A percentile compares a stretch with the other conserved stretches of the same genome.
These are phyloP conservation scores for Aspergillus proliferans DNA, from an alignment of 2,329 filamentous ascomycete genomes.

Conservation along the genomic window DNA sequence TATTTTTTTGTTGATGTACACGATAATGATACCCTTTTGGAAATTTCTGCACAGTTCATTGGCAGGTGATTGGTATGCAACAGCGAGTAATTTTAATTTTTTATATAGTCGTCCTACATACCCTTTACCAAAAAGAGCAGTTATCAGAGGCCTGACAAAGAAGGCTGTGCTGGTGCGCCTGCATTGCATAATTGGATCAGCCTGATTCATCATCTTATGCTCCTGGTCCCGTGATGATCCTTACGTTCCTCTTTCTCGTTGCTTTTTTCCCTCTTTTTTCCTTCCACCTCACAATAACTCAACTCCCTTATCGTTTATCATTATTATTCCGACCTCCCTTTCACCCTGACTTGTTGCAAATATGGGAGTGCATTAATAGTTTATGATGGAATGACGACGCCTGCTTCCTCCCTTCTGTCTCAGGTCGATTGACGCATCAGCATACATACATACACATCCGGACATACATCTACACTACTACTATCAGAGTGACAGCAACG, in stretches of 20 bases:
- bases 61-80: too few species aligned
- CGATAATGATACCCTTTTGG: too few species aligned
- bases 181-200: background rate
- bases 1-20: too few species aligned
- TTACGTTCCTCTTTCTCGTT: background rate
- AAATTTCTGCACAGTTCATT: too few species aligned
- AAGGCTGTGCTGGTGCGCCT: background rate
- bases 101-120: too few species aligned
- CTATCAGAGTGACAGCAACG: too few species aligned
- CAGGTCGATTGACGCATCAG: background rate
- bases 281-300: background rate
- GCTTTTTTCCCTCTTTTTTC: constrained; percentile 2
- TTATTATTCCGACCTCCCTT: background rate
- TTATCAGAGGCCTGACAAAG: too few species aligned
- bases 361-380: background rate
- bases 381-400: background rate
- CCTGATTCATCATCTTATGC: constrained; percentile 7
- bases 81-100: too few species aligned
- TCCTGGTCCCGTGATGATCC: constrained; percentile 6
- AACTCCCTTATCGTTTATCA: background rate
- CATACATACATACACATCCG: background rate
- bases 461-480: too few species aligned
- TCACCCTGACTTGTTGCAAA: background rate
- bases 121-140: too few species aligned
- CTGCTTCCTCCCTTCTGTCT: background rate